Percentiles rank a stretch among this genome's conserved stretches.
Conservation (phyloP, 2,329 filamentous ascomycete genomes). For the Aspergillaceae sp. region DNA sequence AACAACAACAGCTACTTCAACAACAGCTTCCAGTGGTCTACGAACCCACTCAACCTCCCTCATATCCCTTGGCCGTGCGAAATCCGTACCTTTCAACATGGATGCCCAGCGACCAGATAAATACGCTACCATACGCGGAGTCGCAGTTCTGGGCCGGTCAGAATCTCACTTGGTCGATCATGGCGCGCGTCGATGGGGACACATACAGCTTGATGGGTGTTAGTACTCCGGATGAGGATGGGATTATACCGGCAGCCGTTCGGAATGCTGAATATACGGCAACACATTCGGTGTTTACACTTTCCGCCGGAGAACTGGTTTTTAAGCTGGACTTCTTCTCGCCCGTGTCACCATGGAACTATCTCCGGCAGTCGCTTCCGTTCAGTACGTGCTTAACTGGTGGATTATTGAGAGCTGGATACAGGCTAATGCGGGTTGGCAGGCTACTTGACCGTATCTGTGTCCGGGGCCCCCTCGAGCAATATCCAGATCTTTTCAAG, state of each 20-base stretch:
- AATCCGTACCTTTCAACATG: slow-evolving; percentile 39
- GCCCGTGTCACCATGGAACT: slow-evolving; percentile 35
- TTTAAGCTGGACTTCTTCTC: slow-evolving; percentile 39
- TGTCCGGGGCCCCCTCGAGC: slow-evolving; percentile 14
- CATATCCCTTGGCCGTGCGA: slow-evolving; percentile 37
- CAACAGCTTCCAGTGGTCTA: slow-evolving; percentile 7
- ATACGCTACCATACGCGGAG: slow-evolving; percentile 28
- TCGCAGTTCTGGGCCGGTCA: slow-evolving; percentile 39
- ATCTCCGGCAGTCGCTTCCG: slow-evolving; percentile 37
- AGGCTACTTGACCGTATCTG: slow-evolving; percentile 36
- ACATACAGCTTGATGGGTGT: slow-evolving; percentile 37
- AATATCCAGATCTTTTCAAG: slow-evolving; percentile 36
- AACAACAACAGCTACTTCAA: neutral
- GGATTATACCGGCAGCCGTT: slow-evolving; percentile 26
- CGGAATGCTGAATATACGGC: slow-evolving; percentile 32
- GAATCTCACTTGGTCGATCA: slow-evolving; percentile 34
- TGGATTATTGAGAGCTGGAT: neutral
- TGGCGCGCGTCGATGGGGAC: slow-evolving; percentile 34
- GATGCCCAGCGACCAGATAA: slow-evolving; percentile 34
- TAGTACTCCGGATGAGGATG: slow-evolving; percentile 13
- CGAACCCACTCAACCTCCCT: slow-evolving; percentile 29
- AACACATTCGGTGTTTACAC: slow-evolving; percentile 34
- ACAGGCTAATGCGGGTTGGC: slow-evolving; percentile 4
- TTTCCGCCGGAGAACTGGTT: slow-evolving; percentile 27
- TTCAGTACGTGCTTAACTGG: slow-evolving; percentile 24